Percentiles rank a stretch among this genome's conserved stretches.
These are phyloP conservation scores for Maudiozyma bulderi DNA, from an alignment of 805 yeast genomes.

Conservation along the genomic window DNA sequence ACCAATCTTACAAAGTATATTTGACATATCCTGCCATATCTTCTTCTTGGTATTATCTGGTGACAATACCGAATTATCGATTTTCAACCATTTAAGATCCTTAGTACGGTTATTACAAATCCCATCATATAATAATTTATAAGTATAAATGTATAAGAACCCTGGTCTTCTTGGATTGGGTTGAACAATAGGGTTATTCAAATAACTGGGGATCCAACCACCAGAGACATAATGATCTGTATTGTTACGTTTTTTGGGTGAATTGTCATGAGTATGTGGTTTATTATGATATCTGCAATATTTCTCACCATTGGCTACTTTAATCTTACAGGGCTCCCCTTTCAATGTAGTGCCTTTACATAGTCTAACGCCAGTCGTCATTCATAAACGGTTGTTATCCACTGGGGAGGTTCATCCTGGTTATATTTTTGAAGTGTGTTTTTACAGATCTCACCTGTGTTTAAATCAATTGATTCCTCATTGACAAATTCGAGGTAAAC, in stretches of 20 bases:
- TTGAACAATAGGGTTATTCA: neutral
- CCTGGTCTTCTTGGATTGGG: conserved; percentile 7
- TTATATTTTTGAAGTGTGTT: too few relatives aligned
- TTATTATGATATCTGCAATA: conserved; percentile 18
- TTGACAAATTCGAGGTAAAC: too few relatives aligned
- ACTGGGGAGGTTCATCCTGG: neutral
- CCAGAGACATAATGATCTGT: too few relatives aligned
- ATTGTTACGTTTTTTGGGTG: too few relatives aligned
- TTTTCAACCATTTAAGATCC: conserved; percentile 12
- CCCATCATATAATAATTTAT: conserved; percentile 13
- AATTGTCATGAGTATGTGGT: too few relatives aligned
- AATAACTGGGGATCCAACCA: neutral
- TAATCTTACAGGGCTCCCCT: conserved; percentile 14
- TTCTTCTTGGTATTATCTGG: neutral
- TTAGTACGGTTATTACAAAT: neutral
- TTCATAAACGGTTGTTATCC: too few relatives aligned
- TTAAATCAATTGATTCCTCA: too few relatives aligned
- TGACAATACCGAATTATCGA: conserved; percentile 14
- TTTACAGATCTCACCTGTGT: too few relatives aligned
- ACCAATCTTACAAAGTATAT: conserved; percentile 24
- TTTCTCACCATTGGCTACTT: conserved; percentile 1
- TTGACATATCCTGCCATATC: conserved; percentile 13
- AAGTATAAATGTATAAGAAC: conserved; percentile 24
- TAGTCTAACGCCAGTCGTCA: neutral
- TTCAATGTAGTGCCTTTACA: conserved; percentile 23